Evolutionary conservation across 441 rosid genomes (phyloP).

Genomic region (Kokia cookei): DNA sequence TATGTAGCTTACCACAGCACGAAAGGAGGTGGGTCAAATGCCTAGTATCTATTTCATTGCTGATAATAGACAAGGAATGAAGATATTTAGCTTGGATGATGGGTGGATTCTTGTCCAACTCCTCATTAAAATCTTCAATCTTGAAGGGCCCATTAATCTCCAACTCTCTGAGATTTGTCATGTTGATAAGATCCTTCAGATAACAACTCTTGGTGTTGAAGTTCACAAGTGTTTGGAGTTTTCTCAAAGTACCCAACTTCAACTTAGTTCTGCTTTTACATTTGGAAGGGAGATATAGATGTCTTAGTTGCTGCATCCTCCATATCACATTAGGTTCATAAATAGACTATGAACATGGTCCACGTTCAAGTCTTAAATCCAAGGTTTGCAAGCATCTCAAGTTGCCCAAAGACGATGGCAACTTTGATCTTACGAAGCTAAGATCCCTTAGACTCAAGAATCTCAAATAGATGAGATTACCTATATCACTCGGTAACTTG

Average conservation of each 20-base stretch:
- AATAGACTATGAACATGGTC: neutral
- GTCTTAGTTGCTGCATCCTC: neutral
- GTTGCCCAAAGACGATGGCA: neutral
- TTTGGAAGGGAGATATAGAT: neutral
- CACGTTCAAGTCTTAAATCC: neutral
- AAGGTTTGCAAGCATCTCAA: conserved; percentile 1
- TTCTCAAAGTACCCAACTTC: neutral
- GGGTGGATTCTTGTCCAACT: neutral
- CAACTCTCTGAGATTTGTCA: neutral
- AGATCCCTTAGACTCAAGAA: neutral
- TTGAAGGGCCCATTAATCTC: neutral
- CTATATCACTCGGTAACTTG: neutral
- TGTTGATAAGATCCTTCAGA: neutral
- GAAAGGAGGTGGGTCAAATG: neutral
- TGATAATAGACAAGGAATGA: neutral
- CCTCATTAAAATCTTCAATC: neutral
- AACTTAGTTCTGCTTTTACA: neutral
- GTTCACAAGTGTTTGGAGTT: neutral
- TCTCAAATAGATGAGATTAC: conserved; percentile 1
- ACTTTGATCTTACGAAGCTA: rapidly evolving
- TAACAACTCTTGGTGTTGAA: neutral
- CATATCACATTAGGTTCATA: neutral
- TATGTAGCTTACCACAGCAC: neutral
- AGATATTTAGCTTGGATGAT: neutral
- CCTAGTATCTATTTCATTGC: neutral